Evolutionary conservation across 2,329 filamentous ascomycete genomes (phyloP).

Genomic region (Sclerotinia subarctica): DNA sequence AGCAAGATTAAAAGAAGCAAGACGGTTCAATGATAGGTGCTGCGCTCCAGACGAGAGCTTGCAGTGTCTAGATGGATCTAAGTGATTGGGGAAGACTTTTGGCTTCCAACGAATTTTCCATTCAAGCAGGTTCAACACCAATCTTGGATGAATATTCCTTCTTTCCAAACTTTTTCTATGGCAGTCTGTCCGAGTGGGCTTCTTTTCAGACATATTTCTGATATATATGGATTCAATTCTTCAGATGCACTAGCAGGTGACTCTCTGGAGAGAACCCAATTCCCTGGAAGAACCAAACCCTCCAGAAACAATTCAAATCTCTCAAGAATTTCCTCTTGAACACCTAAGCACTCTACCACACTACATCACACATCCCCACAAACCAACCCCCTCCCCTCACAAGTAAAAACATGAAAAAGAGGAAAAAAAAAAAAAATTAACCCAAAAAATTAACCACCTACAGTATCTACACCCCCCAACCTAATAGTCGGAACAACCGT

Average conservation of each 20-base stretch:
- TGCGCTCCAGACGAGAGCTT: not conserved
- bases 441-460: constrained; percentile 12
- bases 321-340: too few species aligned
- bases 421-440: not conserved
- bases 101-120: not conserved
- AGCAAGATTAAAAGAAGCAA: constrained; percentile 39
- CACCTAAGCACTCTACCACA: not conserved
- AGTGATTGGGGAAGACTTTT: not conserved
- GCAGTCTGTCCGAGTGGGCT: too few species aligned
- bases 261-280: too few species aligned
- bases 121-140: not conserved
- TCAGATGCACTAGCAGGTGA: too few species aligned
- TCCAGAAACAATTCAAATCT: not conserved
- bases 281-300: too few species aligned
- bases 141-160: too few species aligned
- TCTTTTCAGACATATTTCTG: too few species aligned
- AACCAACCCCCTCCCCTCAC: not conserved
- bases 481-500: constrained; percentile 53
- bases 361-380: not conserved
- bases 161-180: not conserved
- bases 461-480: constrained; percentile 61
- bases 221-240: too few species aligned
- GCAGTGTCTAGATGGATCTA: not conserved
- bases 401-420: too few species aligned
- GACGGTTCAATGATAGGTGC: not conserved